Conservation (phyloP, 495 filamentous ascomycete genomes). For the Penicillium cosmopolitanum region DNA sequence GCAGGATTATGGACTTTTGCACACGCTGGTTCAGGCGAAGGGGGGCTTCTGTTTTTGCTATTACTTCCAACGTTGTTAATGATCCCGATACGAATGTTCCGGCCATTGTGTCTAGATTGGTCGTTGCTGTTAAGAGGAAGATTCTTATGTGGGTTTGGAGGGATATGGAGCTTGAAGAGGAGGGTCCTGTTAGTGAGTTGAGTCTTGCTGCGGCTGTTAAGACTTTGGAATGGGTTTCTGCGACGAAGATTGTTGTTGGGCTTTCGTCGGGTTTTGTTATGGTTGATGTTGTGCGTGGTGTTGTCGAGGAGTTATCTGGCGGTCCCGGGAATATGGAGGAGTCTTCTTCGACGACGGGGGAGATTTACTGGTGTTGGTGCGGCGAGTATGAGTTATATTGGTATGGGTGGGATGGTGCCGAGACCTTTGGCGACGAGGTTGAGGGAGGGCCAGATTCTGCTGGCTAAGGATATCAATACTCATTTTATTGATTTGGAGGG, state of each 20-base stretch:
- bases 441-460: conserved; percentile 77
- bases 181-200: conserved; percentile 67
- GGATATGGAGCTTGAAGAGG: conserved; percentile 80
- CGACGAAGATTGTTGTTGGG: conserved; percentile 81
- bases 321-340: conserved; percentile 73
- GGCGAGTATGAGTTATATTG: conserved; percentile 92
- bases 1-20: conserved; percentile 76
- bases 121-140: conserved; percentile 89
- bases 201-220: conserved; percentile 77
- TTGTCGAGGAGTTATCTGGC: conserved; percentile 72
- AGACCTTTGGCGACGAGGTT: conserved; percentile 85
- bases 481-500: conserved; percentile 86
- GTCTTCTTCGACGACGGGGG: conserved; percentile 38
- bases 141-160: conserved; percentile 93
- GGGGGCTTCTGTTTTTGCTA: conserved; percentile 88
- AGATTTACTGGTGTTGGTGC: conserved; percentile 69
- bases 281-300: conserved; percentile 76
- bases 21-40: conserved; percentile 79
- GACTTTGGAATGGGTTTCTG: conserved; percentile 86
- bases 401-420: conserved; percentile 85
- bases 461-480: conserved; percentile 95
- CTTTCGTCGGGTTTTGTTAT: conserved; percentile 87
- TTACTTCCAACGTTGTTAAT: conserved; percentile 92
- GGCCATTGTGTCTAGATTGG: conserved; percentile 85
- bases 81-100: conserved; percentile 84